A percentile compares a stretch with the other conserved stretches of the same genome.
These are phyloP conservation scores for Boechera stricta DNA, from an alignment of 345 rosid species.

Conservation along the genomic window DNA sequence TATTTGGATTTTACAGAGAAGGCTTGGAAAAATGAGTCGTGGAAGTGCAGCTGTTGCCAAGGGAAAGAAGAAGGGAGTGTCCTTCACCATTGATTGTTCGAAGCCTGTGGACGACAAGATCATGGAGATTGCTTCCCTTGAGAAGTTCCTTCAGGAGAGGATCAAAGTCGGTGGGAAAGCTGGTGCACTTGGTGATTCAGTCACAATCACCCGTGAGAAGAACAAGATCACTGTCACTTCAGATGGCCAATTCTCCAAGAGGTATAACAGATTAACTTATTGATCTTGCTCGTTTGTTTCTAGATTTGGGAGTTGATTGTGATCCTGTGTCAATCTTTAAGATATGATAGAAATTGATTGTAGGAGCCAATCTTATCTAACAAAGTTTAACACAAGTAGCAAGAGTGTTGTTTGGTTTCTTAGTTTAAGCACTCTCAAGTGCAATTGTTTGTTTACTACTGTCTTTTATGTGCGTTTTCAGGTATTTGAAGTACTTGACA, in stretches of 20 bases:
- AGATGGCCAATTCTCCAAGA: constrained; percentile 75
- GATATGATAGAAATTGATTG: background rate
- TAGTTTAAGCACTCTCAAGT: background rate
- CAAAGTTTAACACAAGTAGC: background rate
- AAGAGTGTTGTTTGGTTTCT: background rate
- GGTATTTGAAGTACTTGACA: constrained; percentile 89
- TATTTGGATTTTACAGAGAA: constrained; percentile 25
- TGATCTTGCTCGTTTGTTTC: background rate
- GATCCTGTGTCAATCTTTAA: background rate
- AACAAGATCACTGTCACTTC: constrained; percentile 72
- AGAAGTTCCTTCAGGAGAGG: constrained; percentile 83
- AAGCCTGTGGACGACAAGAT: constrained; percentile 54
- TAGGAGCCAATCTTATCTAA: background rate
- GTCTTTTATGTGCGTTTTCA: constrained; percentile 17
- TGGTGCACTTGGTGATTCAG: constrained; percentile 71
- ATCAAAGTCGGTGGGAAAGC: constrained; percentile 89
- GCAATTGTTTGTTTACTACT: background rate
- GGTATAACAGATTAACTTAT: constrained; percentile 46
- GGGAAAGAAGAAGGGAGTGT: constrained; percentile 53
- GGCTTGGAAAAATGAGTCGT: constrained; percentile 43
- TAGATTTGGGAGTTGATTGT: background rate
- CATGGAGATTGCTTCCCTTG: constrained; percentile 78
- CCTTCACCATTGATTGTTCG: constrained; percentile 48
- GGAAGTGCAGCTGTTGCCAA: constrained; percentile 47
- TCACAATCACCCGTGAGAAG: constrained; percentile 66